Evolutionary conservation across 176 grass and related monocot species (phyloP), one percentile per base, ranked within the genome.

Genomic region (Oryza glaberrima): DNA sequence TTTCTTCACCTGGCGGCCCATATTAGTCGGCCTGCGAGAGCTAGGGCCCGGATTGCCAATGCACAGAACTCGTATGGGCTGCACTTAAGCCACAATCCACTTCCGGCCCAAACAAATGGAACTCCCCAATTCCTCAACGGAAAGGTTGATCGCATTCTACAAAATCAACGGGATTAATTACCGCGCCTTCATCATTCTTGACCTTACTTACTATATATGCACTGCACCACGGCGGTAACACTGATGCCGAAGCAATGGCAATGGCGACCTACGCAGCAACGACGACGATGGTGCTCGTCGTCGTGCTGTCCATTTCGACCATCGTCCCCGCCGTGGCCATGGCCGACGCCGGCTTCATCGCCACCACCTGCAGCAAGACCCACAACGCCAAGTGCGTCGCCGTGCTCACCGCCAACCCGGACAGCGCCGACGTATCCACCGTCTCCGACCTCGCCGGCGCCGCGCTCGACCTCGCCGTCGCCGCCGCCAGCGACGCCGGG

Each of bases 391-490:
- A 6, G 14, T 86, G 85, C 3, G 15, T 22, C 32, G n/a, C 6
- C 25, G 23, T 86, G 32, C 61, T 86, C 11, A 12, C 16, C 70
- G 13, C 28, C 3, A 35, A 68, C 70, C 45, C 30, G 4, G 11
- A 61, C 45, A 81, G 77, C 77, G 10, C 4, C 34, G 65, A 75
- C 1, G 70, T 34, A 15, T 51, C 60, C 60, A 86, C 60, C 22
- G 45, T 67, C 77, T 15, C 14, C 4, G 70, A 65, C 68, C 85
- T 86, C 7, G 61, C 67, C 67, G 34, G 0, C 1, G 32, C 11
- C 34, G 34, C 34, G 34, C 34, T 35, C 2, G 70, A 65, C 68
- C 85, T 86, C 7, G 61, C 67, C 67, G 34, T 1, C 1, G 32
- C 23, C 34, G 11, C 28, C 0, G 69, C 58, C 12, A 51, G 17